Evolutionary conservation across 208 protist species (phyloP), one percentile per base, ranked within the genome.

Genomic region (Trypanosoma mega): DNA sequence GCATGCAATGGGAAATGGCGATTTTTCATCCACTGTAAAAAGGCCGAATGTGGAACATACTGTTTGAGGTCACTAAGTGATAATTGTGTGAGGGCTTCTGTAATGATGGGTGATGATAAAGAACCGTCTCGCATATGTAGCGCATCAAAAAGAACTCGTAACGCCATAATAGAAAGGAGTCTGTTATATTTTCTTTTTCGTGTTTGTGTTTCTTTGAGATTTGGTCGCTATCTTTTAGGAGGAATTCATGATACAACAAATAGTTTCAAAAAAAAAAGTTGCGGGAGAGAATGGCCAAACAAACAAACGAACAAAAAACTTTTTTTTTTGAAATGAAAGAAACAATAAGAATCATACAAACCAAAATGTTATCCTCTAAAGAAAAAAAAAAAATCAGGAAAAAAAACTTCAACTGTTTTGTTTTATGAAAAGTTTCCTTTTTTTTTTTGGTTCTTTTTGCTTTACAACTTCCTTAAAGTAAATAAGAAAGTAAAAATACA

Each of bases 31-130:
- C 70, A 82, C 39, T 47, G 24, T 29, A 49, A 30, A 0, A 67
- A 71, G 14, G 60, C 56, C 5, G 31, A 31, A 36, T 82, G 75
- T 7, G 55, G 63, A 1, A 84, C 78, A 48, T 85, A 91, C 33
- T 70, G 61, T 33, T 73, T 74, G 0, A 91, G 52, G 44, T 87
- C 75, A 3, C 31, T 24, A 20, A 87, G 21, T 12, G 45, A 59
- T 11, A 91, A 16, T 39, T 75, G 48, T 11, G 57, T 60, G 2
- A 83, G 59, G 7, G 49, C 44, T 20, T 76, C 63, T 63, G 77
- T 76, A n/a, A 51, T 45, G 14, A 37, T 21, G 14, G 34, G 26
- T 44, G 53, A 63, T 36, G 2, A 55, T 14, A 72, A 37, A 2
- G 27, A 31, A 24, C 58, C 44, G n/a, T 27, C 18, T 16, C 14